These are phyloP conservation scores for Aspergillus proliferans DNA, from an alignment of 2,329 filamentous ascomycete genomes.

Conservation along the genomic window DNA sequence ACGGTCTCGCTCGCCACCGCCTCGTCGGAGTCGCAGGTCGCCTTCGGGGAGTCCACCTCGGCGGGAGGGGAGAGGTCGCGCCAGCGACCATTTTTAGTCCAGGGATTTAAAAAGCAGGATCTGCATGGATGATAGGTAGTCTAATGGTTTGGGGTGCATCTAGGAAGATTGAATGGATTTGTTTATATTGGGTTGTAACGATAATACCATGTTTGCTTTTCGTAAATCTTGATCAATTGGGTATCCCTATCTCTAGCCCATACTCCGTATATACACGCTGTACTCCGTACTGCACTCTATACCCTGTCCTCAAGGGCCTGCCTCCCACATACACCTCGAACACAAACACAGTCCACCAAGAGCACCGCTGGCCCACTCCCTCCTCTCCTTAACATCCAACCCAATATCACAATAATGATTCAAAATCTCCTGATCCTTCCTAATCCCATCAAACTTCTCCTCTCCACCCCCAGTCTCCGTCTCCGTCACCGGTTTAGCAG, in stretches of 20 bases:
- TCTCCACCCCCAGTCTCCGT: constrained; percentile 12
- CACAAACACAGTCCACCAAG: constrained; percentile 88
- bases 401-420: constrained; percentile 92
- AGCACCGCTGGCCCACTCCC: constrained; percentile 83
- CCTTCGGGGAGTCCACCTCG: constrained; percentile 14
- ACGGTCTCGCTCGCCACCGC: constrained; percentile 15
- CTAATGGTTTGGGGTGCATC: neutral
- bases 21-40: constrained; percentile 8
- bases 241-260: no score
- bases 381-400: constrained; percentile 68
- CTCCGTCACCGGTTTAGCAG: constrained; percentile 22
- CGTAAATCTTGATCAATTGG: no score
- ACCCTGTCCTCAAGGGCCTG: constrained; percentile 6
- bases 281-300: neutral
- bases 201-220: neutral
- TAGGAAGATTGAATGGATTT: neutral
- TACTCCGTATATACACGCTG: no score
- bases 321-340: constrained; percentile 70
- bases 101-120: no score
- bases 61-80: constrained; percentile 6
- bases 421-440: constrained; percentile 73
- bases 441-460: constrained; percentile 49
- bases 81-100: constrained; percentile 5
- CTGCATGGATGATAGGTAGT: neutral
- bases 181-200: neutral